A percentile compares a stretch with the other conserved stretches of the same genome.
Evolutionary conservation across 208 protist species (phyloP).

Genomic region (Acanthamoeba royreba): DNA sequence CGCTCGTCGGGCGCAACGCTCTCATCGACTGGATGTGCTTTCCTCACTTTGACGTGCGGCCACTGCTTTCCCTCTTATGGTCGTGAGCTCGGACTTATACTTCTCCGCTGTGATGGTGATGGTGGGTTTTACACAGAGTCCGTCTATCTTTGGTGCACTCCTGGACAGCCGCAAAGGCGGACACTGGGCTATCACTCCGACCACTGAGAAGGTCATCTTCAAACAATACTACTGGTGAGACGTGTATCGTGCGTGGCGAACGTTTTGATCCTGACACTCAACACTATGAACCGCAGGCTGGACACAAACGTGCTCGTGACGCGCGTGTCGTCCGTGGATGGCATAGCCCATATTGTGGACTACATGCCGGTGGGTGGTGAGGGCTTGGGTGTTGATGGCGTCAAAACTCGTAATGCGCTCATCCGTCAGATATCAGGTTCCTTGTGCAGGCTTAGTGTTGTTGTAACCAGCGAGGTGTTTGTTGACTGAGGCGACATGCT

Average conservation of each 20-base stretch:
- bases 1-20: constrained; percentile 56
- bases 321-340: constrained; percentile 40
- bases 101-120: not conserved
- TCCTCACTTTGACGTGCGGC: constrained; percentile 66
- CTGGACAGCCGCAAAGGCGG: constrained; percentile 30
- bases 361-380: constrained; percentile 63
- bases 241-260: not conserved
- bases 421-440: not conserved
- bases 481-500: not conserved
- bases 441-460: no score
- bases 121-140: not conserved
- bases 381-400: constrained; percentile 33
- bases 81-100: not conserved
- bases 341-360: constrained; percentile 58
- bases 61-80: constrained; percentile 37
- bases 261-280: not conserved
- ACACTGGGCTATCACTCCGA: constrained; percentile 1
- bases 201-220: not conserved
- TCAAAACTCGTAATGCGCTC: constrained; percentile 12
- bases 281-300: not conserved
- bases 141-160: not conserved
- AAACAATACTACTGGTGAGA: constrained; percentile 49
- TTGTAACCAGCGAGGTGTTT: no score
- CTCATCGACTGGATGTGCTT: constrained; percentile 71
- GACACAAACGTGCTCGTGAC: constrained; percentile 64